Percentiles rank a stretch among this genome's conserved stretches.
Evolutionary conservation across 2,329 filamentous ascomycete genomes (phyloP).

Genomic region (Coniosporium tulheliwenetii): DNA sequence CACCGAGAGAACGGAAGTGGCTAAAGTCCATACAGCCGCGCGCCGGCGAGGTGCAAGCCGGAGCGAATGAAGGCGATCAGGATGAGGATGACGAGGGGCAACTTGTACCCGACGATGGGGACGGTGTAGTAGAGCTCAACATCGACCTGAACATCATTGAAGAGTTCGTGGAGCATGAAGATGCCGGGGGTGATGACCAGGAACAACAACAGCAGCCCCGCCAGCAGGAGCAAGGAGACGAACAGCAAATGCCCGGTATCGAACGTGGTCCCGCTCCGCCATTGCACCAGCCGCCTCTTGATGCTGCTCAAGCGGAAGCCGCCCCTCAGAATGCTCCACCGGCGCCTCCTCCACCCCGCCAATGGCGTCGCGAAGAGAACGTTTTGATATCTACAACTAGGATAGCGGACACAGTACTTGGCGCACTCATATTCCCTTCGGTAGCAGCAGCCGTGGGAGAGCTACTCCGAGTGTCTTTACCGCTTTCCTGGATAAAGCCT

Average conservation of each 20-base stretch:
- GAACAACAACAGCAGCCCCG: slow-evolving; percentile 14
- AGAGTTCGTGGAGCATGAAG: slow-evolving; percentile 18
- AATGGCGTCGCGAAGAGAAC: slow-evolving; percentile 11
- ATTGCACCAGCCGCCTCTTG: slow-evolving; percentile 15
- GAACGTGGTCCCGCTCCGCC: slow-evolving; percentile 5
- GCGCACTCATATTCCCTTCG: slow-evolving; percentile 64
- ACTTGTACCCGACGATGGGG: slow-evolving; percentile 8
- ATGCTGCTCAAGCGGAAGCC: slow-evolving; percentile 1
- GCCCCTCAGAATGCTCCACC: slow-evolving; percentile 2
- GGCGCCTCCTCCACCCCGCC: slow-evolving; percentile 3
- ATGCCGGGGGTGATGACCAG: slow-evolving; percentile 20
- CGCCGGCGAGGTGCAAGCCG: slow-evolving; percentile 9
- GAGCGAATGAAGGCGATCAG: slow-evolving; percentile 6
- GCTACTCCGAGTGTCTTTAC: slow-evolving; percentile 51
- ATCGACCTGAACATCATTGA: slow-evolving; percentile 25
- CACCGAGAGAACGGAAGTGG: slow-evolving; percentile 43
- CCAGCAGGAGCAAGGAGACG: no score
- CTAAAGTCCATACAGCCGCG: slow-evolving; percentile 46
- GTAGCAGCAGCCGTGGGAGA: slow-evolving; percentile 70
- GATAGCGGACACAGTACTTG: slow-evolving; percentile 45
- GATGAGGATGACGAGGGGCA: slow-evolving; percentile 2
- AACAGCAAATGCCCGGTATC: no score
- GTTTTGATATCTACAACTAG: slow-evolving; percentile 37
- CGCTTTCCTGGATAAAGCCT: slow-evolving; percentile 46
- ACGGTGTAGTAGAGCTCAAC: slow-evolving; percentile 17